Conservation (phyloP, 805 yeast species). For the Ogataea siamensis region DNA sequence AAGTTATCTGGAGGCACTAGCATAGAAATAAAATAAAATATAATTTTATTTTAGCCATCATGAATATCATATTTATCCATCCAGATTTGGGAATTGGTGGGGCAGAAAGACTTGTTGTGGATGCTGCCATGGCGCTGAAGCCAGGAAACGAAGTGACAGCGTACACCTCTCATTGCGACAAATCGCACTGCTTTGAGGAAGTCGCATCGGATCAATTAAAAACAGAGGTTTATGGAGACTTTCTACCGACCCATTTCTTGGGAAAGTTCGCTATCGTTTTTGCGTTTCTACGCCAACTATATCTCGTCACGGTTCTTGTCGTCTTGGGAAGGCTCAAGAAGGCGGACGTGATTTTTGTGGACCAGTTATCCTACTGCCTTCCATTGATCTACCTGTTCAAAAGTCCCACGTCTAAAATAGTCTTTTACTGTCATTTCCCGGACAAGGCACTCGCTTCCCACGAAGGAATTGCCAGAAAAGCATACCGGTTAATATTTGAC, state of each 20-base stretch:
- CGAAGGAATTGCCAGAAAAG: constrained; percentile 48
- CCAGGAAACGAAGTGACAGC: constrained; percentile 46
- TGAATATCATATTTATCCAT: constrained; percentile 81
- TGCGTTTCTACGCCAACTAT: constrained; percentile 81
- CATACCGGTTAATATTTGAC: constrained; percentile 84
- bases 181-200: constrained; percentile 87
- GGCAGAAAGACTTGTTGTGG: constrained; percentile 96
- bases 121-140: constrained; percentile 79
- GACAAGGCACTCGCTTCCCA: constrained; percentile 75
- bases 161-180: constrained; percentile 90
- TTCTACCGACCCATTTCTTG: constrained; percentile 65
- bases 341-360: constrained; percentile 78
- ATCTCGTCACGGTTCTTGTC: constrained; percentile 49
- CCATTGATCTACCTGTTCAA: constrained; percentile 61
- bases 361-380: constrained; percentile 81
- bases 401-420: constrained; percentile 43
- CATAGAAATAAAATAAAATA: constrained; percentile 42
- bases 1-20: constrained; percentile 90
- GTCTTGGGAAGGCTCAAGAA: constrained; percentile 43
- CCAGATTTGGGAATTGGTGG: constrained; percentile 98
- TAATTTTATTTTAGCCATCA: constrained; percentile 10
- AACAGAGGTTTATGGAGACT: constrained; percentile 79
- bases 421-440: constrained; percentile 96
- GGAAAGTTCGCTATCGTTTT: constrained; percentile 76
- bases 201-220: constrained; percentile 55